Conservation (phyloP, 371 early-diverging fungal species). For the Smittium mucronatum region DNA sequence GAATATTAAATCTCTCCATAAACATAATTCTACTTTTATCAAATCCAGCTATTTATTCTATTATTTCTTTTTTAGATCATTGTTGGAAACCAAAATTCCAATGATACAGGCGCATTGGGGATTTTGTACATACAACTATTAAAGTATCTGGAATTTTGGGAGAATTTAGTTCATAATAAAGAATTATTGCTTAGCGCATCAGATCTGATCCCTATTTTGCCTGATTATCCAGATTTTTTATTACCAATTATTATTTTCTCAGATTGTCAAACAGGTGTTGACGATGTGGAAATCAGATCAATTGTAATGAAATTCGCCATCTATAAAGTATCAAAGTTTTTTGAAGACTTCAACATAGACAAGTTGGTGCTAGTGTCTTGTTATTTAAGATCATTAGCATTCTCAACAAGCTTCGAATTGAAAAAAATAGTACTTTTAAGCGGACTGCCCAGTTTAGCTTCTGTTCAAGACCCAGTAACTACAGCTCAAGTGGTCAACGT, state of each 20-base stretch:
- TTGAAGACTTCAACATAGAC: neutral
- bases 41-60: too few species aligned
- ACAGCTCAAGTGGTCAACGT: constrained; percentile 4
- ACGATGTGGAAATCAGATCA: neutral
- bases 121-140: neutral
- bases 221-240: neutral
- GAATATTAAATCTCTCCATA: too few species aligned
- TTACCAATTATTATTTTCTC: neutral
- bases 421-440: neutral
- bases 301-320: neutral
- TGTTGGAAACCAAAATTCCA: too few species aligned
- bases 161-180: neutral
- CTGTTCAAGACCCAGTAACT: neutral
- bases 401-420: neutral
- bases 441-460: constrained; percentile 1
- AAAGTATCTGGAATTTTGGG: neutral
- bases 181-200: neutral
- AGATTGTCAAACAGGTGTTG: neutral
- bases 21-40: too few species aligned
- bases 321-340: neutral
- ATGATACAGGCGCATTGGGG: neutral
- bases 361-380: neutral
- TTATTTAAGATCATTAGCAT: neutral
- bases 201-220: neutral
- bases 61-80: too few species aligned